A percentile compares a stretch with the other conserved stretches of the same genome.
Conservation (phyloP, 257 asterid species). For the Nyctanthes arbortristis region DNA sequence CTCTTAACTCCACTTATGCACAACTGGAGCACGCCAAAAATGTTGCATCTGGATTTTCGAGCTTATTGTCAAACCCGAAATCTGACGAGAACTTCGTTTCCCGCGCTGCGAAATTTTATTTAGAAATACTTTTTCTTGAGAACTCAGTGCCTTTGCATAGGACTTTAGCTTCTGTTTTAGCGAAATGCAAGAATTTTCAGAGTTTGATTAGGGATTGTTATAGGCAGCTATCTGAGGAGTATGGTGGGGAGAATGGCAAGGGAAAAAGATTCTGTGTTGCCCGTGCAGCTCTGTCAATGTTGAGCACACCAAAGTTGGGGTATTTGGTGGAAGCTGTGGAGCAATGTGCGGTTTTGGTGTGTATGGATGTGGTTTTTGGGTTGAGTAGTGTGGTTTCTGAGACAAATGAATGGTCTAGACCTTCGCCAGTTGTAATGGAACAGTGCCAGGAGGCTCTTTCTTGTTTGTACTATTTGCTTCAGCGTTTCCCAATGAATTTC, state of each 20-base stretch:
- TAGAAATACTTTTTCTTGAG: conserved; percentile 78
- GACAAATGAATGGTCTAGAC: conserved; percentile 61
- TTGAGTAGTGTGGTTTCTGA: conserved; percentile 57
- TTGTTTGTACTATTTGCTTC: conserved; percentile 87
- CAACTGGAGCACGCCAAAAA: conserved; percentile 81
- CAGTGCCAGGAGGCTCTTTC: conserved; percentile 98
- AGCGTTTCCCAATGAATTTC: conserved; percentile 74
- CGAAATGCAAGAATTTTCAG: conserved; percentile 56
- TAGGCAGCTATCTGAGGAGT: conserved; percentile 64
- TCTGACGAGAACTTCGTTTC: conserved; percentile 41
- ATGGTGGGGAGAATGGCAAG: conserved; percentile 47
- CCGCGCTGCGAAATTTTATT: conserved; percentile 50
- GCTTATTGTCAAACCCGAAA: conserved; percentile 47
- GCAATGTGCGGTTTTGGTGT: conserved; percentile 71
- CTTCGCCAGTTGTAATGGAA: conserved; percentile 92
- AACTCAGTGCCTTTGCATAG: conserved; percentile 82
- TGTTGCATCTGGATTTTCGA: conserved; percentile 56
- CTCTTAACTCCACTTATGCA: conserved; percentile 79
- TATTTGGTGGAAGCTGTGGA: conserved; percentile 77
- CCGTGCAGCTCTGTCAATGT: conserved; percentile 82
- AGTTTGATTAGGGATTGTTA: conserved; percentile 50
- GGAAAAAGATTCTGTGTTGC: conserved; percentile 76
- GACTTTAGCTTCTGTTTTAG: conserved; percentile 67
- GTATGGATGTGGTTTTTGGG: conserved; percentile 73
- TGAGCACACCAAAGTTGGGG: conserved; percentile 90